These are phyloP conservation scores for Coriolopsis trogii DNA, from an alignment of 1,284 basidiomycete species.

Conservation along the genomic window DNA sequence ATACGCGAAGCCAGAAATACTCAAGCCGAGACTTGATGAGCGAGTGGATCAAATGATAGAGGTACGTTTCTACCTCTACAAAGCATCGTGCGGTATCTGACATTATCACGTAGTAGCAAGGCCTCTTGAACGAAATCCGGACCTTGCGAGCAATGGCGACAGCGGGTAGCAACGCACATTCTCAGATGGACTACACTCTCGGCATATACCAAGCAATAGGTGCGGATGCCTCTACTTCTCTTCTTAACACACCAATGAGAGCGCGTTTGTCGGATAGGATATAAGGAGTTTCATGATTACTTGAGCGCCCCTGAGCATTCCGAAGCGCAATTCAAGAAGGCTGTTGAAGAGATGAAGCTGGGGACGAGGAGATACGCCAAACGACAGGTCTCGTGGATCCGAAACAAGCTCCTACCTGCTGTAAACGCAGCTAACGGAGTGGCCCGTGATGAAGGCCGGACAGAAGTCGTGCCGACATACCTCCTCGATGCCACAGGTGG, in stretches of 20 bases:
- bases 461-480: conserved; percentile 46
- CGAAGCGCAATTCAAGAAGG: conserved; percentile 53
- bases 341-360: conserved; percentile 81
- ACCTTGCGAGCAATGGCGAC: conserved; percentile 46
- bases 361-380: conserved; percentile 93
- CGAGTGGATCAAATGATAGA: conserved; percentile 92
- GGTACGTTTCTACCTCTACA: too few species aligned
- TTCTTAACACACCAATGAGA: neutral
- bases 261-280: conserved; percentile 56
- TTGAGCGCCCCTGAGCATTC: conserved; percentile 46
- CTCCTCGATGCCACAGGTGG: conserved; percentile 80
- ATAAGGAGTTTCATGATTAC: conserved; percentile 85
- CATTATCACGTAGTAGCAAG: conserved; percentile 53
- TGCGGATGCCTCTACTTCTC: conserved; percentile 33
- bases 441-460: conserved; percentile 20
- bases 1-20: conserved; percentile 69
- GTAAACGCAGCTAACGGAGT: conserved; percentile 52
- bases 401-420: conserved; percentile 87
- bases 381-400: conserved; percentile 91
- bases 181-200: conserved; percentile 60
- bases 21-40: conserved; percentile 74
- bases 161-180: conserved; percentile 2
- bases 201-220: conserved; percentile 98
- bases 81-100: conserved; percentile 3
- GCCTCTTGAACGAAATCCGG: conserved; percentile 83